A percentile compares a stretch with the other conserved stretches of the same genome.
Conservation (phyloP, 495 filamentous ascomycete species). For the Penicillium maclennaniae region DNA sequence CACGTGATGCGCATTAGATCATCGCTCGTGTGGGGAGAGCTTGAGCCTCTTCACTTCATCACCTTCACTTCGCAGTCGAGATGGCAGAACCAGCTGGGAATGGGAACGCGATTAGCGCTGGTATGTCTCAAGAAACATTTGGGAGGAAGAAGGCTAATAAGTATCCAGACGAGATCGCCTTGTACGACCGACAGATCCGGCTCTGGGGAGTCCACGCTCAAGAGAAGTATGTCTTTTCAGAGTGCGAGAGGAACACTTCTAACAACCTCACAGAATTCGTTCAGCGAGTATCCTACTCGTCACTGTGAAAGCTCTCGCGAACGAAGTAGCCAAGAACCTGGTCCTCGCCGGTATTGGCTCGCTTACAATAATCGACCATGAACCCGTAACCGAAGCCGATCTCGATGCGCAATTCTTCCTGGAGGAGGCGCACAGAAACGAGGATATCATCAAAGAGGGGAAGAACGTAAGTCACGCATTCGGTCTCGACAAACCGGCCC, state of each 20-base stretch:
- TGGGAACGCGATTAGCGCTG: conserved; percentile 50
- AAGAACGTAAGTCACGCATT: conserved; percentile 55
- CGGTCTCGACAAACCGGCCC: background rate
- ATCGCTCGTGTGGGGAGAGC: conserved; percentile 21
- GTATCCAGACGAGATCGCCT: conserved; percentile 83
- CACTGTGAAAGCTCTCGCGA: conserved; percentile 82
- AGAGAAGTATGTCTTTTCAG: conserved; percentile 53
- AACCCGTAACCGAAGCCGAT: conserved; percentile 72
- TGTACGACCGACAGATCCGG: conserved; percentile 98
- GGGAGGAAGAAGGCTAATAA: background rate
- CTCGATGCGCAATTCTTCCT: conserved; percentile 88
- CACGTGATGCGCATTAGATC: conserved; percentile 31
- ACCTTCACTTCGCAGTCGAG: background rate
- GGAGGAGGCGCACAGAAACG: conserved; percentile 49
- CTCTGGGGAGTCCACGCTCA: conserved; percentile 97
- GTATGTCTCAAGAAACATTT: conserved; percentile 22
- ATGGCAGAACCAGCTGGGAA: conserved; percentile 33
- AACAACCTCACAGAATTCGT: conserved; percentile 38
- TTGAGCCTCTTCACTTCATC: conserved; percentile 5
- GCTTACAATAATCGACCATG: conserved; percentile 83
- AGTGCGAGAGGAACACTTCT: background rate
- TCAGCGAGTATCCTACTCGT: conserved; percentile 88
- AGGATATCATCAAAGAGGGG: conserved; percentile 48
- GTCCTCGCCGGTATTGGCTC: conserved; percentile 92
- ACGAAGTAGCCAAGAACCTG: conserved; percentile 96